Base-by-base conservation (phyloP, 2,329 filamentous ascomycete genomes). In the Aspergillus vadensis region DNA sequence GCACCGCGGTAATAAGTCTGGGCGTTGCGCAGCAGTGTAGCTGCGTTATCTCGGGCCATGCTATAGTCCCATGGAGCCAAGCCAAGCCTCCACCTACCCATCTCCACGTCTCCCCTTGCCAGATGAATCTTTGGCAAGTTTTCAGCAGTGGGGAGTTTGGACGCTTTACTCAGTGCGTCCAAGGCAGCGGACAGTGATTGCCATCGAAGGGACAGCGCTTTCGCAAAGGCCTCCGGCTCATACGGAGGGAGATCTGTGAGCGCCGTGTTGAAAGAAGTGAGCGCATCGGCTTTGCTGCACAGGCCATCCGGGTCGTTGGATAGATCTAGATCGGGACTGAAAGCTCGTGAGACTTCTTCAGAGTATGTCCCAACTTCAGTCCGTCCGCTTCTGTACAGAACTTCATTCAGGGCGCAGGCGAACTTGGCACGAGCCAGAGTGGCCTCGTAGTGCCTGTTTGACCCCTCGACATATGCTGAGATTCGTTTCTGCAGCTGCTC, bases 1-100 rank as follows among this genome's bases (percentile, higher is more conserved):
- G 83, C 84, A 41, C 85, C 84, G 19, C 82, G 80, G 66, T 85
- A 87, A 67, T 84, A 87, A 5, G 81, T 84, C 62, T 82, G 80
- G 1, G 85, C 83, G 65, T 87, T 87, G 57, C 80, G 80, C 39
- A 85, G 69, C 12, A 87, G 72, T 2, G 79, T 82, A 5, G 73
- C 65, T 4, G 73, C 75, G 66, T 83, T 82, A 51, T 79, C 78
- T 25, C 74, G 69, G 4, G 81, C 78, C 51, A 79, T 66, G 4
- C 72, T 67, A 53, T 81, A 76, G 23, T 76, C 73, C 67, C 70
- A 78, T 1, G 82, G 79, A 2, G 79, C 65, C 39, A 77, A 72
- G 5, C 82, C 82, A 27, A 87, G 70, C 41, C 81, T 79, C 71
- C 80, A 82, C 38, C 85, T 79, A 32, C 82, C 74, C 63, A 87